These are phyloP conservation scores for Paracorniculantispora psalliotae DNA, from an alignment of 2,329 filamentous ascomycete genomes.

Conservation along the genomic window DNA sequence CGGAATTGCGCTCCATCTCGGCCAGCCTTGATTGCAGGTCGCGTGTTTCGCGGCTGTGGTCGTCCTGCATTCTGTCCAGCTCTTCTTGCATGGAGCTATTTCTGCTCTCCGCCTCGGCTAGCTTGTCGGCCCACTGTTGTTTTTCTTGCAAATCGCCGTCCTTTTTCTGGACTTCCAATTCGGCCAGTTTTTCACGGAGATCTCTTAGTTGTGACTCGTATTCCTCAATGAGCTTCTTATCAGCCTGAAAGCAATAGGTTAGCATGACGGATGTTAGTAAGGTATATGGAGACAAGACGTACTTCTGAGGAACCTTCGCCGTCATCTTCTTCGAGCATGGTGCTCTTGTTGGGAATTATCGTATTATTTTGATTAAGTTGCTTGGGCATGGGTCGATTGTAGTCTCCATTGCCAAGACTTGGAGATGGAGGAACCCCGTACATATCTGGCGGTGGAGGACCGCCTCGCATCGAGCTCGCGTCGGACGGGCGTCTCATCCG, in stretches of 20 bases:
- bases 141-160: constrained; percentile 68
- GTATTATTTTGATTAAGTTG: constrained; percentile 87
- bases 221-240: constrained; percentile 71
- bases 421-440: constrained; percentile 57
- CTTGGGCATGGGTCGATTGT: constrained; percentile 74
- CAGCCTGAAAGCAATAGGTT: constrained; percentile 40
- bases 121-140: constrained; percentile 66
- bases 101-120: constrained; percentile 69
- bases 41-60: constrained; percentile 60
- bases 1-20: constrained; percentile 36
- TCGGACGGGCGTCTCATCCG: constrained; percentile 55
- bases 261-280: not conserved
- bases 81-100: constrained; percentile 77
- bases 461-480: constrained; percentile 53
- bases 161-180: constrained; percentile 69
- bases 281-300: constrained; percentile 14
- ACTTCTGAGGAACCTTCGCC: constrained; percentile 56
- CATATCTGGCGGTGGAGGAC: constrained; percentile 36
- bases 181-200: constrained; percentile 67
- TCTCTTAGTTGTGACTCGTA: constrained; percentile 73
- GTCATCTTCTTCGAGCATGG: constrained; percentile 93
- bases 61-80: constrained; percentile 65
- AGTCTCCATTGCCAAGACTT: constrained; percentile 55
- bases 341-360: constrained; percentile 96
- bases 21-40: constrained; percentile 61